Evolutionary conservation across 2,329 filamentous ascomycete genomes (phyloP).

Genomic region (Karstenula rhodostoma): DNA sequence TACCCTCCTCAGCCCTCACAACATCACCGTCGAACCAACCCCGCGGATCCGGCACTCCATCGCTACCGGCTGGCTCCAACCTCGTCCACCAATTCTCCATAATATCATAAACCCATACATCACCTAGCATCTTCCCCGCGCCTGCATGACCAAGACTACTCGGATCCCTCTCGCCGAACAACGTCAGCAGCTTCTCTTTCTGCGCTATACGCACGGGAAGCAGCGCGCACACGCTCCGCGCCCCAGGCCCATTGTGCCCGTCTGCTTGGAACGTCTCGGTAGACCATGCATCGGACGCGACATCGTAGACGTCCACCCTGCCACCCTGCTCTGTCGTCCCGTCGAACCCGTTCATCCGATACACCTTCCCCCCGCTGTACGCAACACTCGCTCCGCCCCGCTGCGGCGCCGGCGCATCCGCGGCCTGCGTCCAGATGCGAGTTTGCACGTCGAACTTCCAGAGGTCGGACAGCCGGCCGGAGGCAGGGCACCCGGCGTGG

Average conservation of each 20-base stretch:
- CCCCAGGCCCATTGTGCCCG: conserved; percentile 55
- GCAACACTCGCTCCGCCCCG: conserved; percentile 75
- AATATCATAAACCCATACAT: conserved; percentile 59
- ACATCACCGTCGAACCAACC: conserved; percentile 65
- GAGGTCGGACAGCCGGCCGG: conserved; percentile 71
- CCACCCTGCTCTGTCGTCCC: conserved; percentile 75
- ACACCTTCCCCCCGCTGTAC: conserved; percentile 70
- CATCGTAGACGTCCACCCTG: conserved; percentile 69
- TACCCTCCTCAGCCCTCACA: conserved; percentile 36
- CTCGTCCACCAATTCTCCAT: conserved; percentile 47
- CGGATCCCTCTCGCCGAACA: conserved; percentile 64
- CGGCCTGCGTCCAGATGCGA: conserved; percentile 72
- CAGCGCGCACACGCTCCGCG: conserved; percentile 60
- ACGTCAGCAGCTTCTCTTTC: conserved; percentile 54
- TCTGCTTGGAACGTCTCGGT: conserved; percentile 51
- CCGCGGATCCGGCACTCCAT: conserved; percentile 51
- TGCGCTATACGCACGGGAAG: conserved; percentile 51
- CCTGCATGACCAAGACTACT: conserved; percentile 62
- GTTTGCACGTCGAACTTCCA: conserved; percentile 78
- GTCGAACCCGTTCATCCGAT: conserved; percentile 83
- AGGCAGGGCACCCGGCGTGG: conserved; percentile 76
- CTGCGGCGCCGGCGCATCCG: conserved; percentile 70
- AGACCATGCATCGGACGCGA: conserved; percentile 52
- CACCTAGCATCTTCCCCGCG: conserved; percentile 64
- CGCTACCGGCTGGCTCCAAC: conserved; percentile 29